Conservation (phyloP, 2,329 filamentous ascomycete genomes). For the Neofusicoccum parvum region DNA sequence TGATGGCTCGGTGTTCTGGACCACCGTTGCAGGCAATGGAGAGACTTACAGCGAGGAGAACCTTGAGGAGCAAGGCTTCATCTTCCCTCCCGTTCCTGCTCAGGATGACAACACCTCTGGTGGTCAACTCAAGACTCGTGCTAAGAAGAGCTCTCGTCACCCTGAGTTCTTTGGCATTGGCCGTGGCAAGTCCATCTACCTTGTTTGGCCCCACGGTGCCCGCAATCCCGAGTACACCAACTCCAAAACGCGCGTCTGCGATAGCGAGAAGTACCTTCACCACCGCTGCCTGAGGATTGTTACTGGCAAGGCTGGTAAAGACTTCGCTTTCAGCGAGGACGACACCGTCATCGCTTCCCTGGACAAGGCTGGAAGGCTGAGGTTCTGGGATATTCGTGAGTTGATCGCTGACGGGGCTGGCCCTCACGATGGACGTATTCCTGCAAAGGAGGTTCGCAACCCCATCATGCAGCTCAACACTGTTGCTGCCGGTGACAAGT, state of each 20-base stretch:
- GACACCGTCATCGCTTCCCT: constrained; percentile 92
- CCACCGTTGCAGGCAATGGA: constrained; percentile 66
- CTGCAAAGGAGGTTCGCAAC: constrained; percentile 74
- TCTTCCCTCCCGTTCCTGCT: constrained; percentile 81
- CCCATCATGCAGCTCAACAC: constrained; percentile 86
- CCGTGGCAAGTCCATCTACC: constrained; percentile 92
- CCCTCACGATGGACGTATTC: not conserved
- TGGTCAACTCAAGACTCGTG: constrained; percentile 92
- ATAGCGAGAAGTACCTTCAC: constrained; percentile 83
- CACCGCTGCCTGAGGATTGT: constrained; percentile 91
- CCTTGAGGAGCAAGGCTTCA: constrained; percentile 82
- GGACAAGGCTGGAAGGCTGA: constrained; percentile 93
- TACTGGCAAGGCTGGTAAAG: constrained; percentile 96
- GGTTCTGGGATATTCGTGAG: constrained; percentile 96
- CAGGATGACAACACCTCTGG: constrained; percentile 90
- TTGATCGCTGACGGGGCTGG: constrained; percentile 53
- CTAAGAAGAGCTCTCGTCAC: constrained; percentile 84
- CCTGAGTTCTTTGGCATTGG: constrained; percentile 94
- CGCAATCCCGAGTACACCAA: constrained; percentile 54
- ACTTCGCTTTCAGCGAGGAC: constrained; percentile 97
- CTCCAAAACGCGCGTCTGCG: constrained; percentile 62
- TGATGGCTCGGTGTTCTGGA: constrained; percentile 97
- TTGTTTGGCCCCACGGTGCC: constrained; percentile 68
- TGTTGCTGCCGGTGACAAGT: constrained; percentile 85
- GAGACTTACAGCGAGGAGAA: constrained; percentile 73